These are phyloP conservation scores for Elsinoe fawcettii DNA, from an alignment of 2,329 filamentous ascomycete genomes.

Conservation along the genomic window DNA sequence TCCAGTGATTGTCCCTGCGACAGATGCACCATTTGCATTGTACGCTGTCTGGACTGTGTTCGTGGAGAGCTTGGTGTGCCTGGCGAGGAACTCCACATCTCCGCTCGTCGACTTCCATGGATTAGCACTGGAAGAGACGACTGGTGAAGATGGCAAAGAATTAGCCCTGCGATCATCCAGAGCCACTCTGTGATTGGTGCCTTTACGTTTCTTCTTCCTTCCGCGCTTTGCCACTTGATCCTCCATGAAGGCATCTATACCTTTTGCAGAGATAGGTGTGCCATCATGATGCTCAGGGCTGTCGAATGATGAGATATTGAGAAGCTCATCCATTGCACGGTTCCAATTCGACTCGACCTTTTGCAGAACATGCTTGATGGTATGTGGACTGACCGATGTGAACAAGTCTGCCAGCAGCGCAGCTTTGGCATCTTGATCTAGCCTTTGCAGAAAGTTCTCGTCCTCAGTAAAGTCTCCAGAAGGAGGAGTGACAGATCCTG, in stretches of 20 bases:
- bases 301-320: conserved; percentile 71
- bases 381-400: conserved; percentile 54
- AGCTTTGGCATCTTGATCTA: conserved; percentile 56
- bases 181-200: conserved; percentile 30
- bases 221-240: conserved; percentile 41
- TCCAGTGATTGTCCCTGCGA: conserved; percentile 47
- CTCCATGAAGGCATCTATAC: conserved; percentile 73
- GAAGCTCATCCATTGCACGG: conserved; percentile 66
- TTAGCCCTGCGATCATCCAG: conserved; percentile 23
- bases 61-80: conserved; percentile 41
- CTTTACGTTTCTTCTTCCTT: conserved; percentile 40
- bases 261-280: conserved; percentile 49
- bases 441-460: conserved; percentile 30
- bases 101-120: conserved; percentile 50
- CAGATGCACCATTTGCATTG: conserved; percentile 49
- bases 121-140: conserved; percentile 32
- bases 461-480: conserved; percentile 22
- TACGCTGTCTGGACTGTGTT: conserved; percentile 50
- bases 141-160: conserved; percentile 25
- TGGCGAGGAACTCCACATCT: conserved; percentile 53
- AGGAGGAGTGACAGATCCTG: conserved; percentile 20
- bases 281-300: conserved; percentile 49
- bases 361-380: conserved; percentile 58
- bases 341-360: conserved; percentile 61
- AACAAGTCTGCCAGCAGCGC: conserved; percentile 62